Percentiles rank a stretch among this genome's conserved stretches.
These are phyloP conservation scores for Phaeosphaeria sp. DNA, from an alignment of 2,329 filamentous ascomycete species.

Conservation along the genomic window DNA sequence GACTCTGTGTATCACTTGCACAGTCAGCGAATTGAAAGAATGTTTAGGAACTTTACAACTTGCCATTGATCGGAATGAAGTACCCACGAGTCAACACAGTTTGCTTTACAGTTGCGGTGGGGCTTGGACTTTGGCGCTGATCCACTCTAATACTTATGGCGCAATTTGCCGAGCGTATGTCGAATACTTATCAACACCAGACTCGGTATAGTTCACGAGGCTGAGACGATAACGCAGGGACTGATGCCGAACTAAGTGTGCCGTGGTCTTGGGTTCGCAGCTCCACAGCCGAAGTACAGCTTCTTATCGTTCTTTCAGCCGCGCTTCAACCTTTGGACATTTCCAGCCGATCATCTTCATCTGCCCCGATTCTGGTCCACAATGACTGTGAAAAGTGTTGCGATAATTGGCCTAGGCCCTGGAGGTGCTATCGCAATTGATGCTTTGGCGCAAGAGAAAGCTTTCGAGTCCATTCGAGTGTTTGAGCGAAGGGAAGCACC, in stretches of 20 bases:
- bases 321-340: not conserved
- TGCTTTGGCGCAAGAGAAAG: conserved; percentile 64
- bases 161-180: conserved; percentile 27
- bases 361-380: not conserved
- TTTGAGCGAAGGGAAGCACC: conserved; percentile 67
- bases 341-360: not conserved
- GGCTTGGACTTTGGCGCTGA: not conserved
- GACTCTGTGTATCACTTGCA: not conserved
- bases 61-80: not conserved
- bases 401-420: conserved; percentile 68
- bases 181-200: conserved; percentile 16
- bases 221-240: not conserved
- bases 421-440: conserved; percentile 67
- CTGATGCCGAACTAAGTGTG: not conserved
- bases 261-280: not conserved
- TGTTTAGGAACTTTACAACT: not conserved
- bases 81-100: not conserved
- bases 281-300: not conserved
- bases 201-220: not conserved
- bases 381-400: conserved; percentile 52
- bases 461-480: conserved; percentile 65
- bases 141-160: conserved; percentile 17
- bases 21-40: not conserved
- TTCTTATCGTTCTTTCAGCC: not conserved
- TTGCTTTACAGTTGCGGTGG: conserved; percentile 5